Evolutionary conservation across 305 asterid genomes (phyloP), one percentile per base, ranked within the genome.

Genomic region (Vinca major): DNA sequence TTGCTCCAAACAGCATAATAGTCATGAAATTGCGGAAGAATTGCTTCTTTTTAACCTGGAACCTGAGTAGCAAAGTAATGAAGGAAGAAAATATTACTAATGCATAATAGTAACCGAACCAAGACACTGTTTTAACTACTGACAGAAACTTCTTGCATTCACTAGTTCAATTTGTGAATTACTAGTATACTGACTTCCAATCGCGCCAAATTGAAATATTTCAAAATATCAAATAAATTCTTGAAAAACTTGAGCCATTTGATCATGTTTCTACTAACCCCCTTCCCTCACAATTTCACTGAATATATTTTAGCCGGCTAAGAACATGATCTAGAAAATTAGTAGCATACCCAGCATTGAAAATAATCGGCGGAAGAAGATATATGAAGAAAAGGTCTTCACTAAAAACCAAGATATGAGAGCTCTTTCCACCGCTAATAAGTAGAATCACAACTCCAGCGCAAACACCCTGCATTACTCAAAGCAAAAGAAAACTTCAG

Each of bases 361-460:
- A 92, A 72, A 92, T 92, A 85, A 92, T 92, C 7, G 97, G 98
- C 7, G 98, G 98, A 79, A 92, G 98, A 81, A 92, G 86, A 85
- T 92, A 90, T 72, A 92, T 87, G 80, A 92, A 90, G 86, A 92
- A 92, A 69, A 92, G 88, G 69, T 88, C 97, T 78, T 92, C 98
- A 51, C 91, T 88, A 76, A 90, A 90, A 70, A 92, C 89, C 88
- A 90, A 12, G 71, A 92, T 89, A 76, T 70, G 98, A 7, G 98
- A 88, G 84, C 84, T 92, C 80, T 74, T 90, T 78, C 97, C 93
- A 65, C 82, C 81, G 80, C 94, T 90, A 72, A 82, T 62, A 37
- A 92, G 83, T 72, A 92, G 89, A 74, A 92, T 92, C 53, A 90
- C 77, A 71, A 90, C 89, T 71, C 98, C 98, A 50, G 96, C 87